Evolutionary conservation across 2,329 filamentous ascomycete species (phyloP).

Genomic region (Clonostachys chloroleuca): DNA sequence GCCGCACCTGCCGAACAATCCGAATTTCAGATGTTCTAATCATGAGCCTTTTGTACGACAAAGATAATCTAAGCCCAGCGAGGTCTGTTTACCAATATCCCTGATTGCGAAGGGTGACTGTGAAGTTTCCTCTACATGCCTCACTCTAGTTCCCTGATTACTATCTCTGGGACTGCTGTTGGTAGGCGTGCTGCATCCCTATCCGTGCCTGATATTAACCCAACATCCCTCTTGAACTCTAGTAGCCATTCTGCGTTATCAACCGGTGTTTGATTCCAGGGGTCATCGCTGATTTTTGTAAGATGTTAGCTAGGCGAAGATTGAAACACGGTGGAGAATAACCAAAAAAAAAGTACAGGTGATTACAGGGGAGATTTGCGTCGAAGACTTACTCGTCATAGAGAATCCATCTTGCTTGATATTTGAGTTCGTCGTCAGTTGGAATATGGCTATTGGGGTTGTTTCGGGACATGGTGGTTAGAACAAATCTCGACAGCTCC

Average conservation of each 20-base stretch:
- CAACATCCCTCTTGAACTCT: conserved; percentile 4
- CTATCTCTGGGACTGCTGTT: too few species aligned
- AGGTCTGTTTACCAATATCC: too few species aligned
- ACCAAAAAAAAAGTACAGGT: neutral
- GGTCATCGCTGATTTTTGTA: conserved; percentile 15
- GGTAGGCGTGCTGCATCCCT: too few species aligned
- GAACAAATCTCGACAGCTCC: conserved; percentile 12
- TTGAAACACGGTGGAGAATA: neutral
- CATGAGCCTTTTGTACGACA: too few species aligned
- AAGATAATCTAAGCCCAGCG: too few species aligned
- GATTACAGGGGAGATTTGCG: too few species aligned
- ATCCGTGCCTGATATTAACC: neutral
- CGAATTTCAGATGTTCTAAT: too few species aligned
- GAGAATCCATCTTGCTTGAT: conserved; percentile 22
- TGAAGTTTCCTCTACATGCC: too few species aligned
- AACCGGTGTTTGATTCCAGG: conserved; percentile 31
- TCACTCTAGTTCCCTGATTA: too few species aligned
- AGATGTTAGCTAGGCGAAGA: neutral
- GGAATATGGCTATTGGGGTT: conserved; percentile 15
- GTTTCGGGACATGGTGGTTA: conserved; percentile 15
- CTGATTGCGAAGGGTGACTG: too few species aligned
- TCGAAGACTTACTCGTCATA: conserved; percentile 12
- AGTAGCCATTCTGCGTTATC: conserved; percentile 25
- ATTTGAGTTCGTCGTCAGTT: conserved; percentile 23
- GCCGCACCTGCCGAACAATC: too few species aligned